Conservation (phyloP, 805 yeast genomes). For the Teunomyces cretensis region DNA sequence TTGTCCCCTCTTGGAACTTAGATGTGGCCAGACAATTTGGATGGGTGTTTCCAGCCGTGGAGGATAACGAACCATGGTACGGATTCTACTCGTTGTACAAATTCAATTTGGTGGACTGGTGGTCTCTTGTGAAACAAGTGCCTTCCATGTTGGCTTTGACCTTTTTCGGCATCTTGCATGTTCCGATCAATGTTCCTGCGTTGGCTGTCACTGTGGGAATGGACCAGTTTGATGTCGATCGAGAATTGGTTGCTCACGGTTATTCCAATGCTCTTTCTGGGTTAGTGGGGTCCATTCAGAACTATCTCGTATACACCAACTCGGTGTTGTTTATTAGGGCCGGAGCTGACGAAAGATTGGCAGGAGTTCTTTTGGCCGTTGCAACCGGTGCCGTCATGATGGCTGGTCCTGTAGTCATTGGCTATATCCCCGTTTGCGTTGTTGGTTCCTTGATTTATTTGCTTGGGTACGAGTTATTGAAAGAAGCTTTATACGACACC, state of each 20-base stretch:
- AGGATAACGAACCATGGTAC: slow-evolving; percentile 82
- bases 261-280: slow-evolving; percentile 86
- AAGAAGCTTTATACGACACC: slow-evolving; percentile 86
- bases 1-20: slow-evolving; percentile 66
- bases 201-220: slow-evolving; percentile 86
- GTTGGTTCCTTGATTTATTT: slow-evolving; percentile 91
- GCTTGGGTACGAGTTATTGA: slow-evolving; percentile 84
- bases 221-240: slow-evolving; percentile 85
- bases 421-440: slow-evolving; percentile 91
- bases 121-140: slow-evolving; percentile 59
- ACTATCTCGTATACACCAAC: slow-evolving; percentile 92
- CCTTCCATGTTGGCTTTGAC: slow-evolving; percentile 97
- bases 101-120: slow-evolving; percentile 73
- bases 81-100: slow-evolving; percentile 74
- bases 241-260: slow-evolving; percentile 94
- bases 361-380: slow-evolving; percentile 84
- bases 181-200: slow-evolving; percentile 97
- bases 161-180: slow-evolving; percentile 93
- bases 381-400: slow-evolving; percentile 82
- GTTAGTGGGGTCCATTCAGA: slow-evolving; percentile 81
- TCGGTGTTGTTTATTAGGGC: slow-evolving; percentile 88
- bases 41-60: slow-evolving; percentile 77
- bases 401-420: slow-evolving; percentile 89
- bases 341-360: slow-evolving; percentile 86
- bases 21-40: slow-evolving; percentile 66